phyloP scores from a whole-genome alignment of 139 green algal species.

The Astrephomene gubernaculifera region DNA sequence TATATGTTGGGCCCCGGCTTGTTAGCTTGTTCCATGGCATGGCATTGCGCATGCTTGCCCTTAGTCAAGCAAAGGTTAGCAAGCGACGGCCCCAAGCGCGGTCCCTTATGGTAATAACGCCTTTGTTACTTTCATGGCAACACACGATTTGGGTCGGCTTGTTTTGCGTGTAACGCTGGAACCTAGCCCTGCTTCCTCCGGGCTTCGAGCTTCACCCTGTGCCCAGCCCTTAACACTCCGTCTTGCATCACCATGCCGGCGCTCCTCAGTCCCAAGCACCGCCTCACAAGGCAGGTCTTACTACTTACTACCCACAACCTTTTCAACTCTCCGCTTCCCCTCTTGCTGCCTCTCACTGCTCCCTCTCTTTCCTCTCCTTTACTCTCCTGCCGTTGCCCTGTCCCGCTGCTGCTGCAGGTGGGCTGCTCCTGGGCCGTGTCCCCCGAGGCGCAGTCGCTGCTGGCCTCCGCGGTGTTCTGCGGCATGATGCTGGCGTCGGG shows the following conservation, averaged over 20 bases:
- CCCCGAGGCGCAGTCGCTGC: slow-evolving; percentile 56
- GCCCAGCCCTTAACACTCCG: too few species aligned
- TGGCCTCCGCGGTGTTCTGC: slow-evolving; percentile 78
- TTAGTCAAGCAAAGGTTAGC: too few species aligned
- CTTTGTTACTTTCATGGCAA: too few species aligned
- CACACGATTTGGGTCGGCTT: too few species aligned
- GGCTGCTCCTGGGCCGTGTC: slow-evolving; percentile 74
- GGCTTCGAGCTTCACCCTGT: too few species aligned
- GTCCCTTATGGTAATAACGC: too few species aligned
- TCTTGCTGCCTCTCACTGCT: not conserved
- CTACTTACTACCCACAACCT: not conserved
- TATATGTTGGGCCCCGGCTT: not conserved
- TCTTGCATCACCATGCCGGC: not conserved
- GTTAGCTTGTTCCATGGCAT: not conserved
- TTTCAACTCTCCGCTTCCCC: not conserved
- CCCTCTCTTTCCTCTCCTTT: not conserved
- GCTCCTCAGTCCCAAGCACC: not conserved
- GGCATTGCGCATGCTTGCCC: not conserved
- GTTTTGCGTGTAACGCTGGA: too few species aligned
- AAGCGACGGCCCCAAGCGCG: too few species aligned
- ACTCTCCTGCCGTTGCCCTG: not conserved
- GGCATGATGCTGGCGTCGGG: slow-evolving; percentile 85
- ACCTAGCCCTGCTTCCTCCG: too few species aligned
- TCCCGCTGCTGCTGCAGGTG: slow-evolving; percentile 41
- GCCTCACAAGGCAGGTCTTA: not conserved